Conservation (phyloP, 2,329 filamentous ascomycete genomes). For the Sphaerulina musiva region DNA sequence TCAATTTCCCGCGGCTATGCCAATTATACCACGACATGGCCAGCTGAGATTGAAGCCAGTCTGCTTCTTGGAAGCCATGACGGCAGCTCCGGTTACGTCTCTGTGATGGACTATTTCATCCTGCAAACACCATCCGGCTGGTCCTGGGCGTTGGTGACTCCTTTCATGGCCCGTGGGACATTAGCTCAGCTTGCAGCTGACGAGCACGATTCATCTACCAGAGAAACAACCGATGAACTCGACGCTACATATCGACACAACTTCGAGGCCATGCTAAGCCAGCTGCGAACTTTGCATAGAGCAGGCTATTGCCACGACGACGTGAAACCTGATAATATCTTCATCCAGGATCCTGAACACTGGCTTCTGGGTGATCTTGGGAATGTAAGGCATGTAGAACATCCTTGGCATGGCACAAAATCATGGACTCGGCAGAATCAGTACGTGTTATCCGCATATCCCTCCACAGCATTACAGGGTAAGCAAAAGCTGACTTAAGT, state of each 20-base stretch:
- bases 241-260: constrained; percentile 30
- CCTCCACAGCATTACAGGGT: neutral
- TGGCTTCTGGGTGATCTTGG: constrained; percentile 36
- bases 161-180: constrained; percentile 13
- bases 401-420: constrained; percentile 23
- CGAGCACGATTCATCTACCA: neutral
- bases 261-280: constrained; percentile 27
- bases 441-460: neutral
- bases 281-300: constrained; percentile 27
- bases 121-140: constrained; percentile 4
- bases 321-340: constrained; percentile 35
- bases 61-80: constrained; percentile 3
- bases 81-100: constrained; percentile 8
- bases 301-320: constrained; percentile 36
- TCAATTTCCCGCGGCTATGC: constrained; percentile 4
- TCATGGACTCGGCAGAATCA: constrained; percentile 18
- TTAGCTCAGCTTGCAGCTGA: constrained; percentile 12
- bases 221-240: constrained; percentile 10
- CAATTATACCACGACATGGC: constrained; percentile 14
- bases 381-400: constrained; percentile 30
- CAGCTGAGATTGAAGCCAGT: constrained; percentile 21
- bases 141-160: constrained; percentile 18
- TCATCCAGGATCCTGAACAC: constrained; percentile 21
- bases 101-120: constrained; percentile 19
- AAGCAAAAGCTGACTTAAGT: neutral